A percentile compares a stretch with the other conserved stretches of the same genome.
Evolutionary conservation across 345 rosid species (phyloP).

Genomic region (Geranium brycei): DNA sequence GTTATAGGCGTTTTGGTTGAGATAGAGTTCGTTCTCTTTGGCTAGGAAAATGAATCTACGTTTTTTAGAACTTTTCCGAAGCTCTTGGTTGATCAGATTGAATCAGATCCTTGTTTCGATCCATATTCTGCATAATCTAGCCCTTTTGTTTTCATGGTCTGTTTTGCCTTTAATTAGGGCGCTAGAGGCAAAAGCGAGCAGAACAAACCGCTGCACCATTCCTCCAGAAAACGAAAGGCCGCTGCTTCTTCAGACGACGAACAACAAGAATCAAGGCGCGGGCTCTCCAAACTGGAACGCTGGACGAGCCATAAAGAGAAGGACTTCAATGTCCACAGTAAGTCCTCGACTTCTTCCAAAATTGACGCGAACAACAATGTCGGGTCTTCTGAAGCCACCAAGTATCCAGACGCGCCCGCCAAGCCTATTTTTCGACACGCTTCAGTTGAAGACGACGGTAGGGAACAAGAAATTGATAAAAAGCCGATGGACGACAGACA

Average conservation of each 20-base stretch:
- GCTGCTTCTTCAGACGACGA: slow-evolving; percentile 71
- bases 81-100: not conserved
- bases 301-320: slow-evolving; percentile 93
- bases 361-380: slow-evolving; percentile 30
- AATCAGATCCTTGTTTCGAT: slow-evolving; percentile 4
- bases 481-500: slow-evolving; percentile 55
- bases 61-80: not conserved
- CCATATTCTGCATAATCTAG: slow-evolving; percentile 3
- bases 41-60: not conserved
- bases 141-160: slow-evolving; percentile 21
- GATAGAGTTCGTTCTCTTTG: no score
- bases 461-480: slow-evolving; percentile 35
- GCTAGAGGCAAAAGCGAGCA: slow-evolving; percentile 32
- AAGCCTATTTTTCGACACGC: slow-evolving; percentile 27
- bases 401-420: slow-evolving; percentile 21
- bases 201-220: slow-evolving; percentile 30
- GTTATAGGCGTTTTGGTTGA: not conserved
- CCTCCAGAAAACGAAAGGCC: slow-evolving; percentile 45
- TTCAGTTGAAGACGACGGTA: slow-evolving; percentile 25
- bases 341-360: slow-evolving; percentile 52
- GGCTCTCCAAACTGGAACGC: slow-evolving; percentile 81
- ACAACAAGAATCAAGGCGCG: slow-evolving; percentile 59
- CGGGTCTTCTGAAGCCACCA: slow-evolving; percentile 25
- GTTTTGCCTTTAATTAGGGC: slow-evolving; percentile 38
- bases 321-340: slow-evolving; percentile 41